These are phyloP conservation scores for Mycena indigotica DNA, from an alignment of 768 basidiomycete species.

Conservation along the genomic window DNA sequence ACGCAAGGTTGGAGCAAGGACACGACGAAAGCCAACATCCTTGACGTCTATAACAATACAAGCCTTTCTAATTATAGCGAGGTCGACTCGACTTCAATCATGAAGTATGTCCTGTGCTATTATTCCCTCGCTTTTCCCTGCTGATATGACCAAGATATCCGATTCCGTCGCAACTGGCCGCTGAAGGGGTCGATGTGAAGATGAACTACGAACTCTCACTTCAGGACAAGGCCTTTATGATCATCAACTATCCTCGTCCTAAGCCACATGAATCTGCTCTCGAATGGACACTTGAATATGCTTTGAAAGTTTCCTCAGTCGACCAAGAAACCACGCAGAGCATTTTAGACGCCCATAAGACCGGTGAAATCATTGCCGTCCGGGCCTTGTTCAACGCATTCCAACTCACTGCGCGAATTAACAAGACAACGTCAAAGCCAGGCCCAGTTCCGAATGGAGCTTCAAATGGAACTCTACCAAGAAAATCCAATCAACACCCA, in stretches of 20 bases:
- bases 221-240: conserved; percentile 13
- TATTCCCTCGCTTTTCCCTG: not conserved
- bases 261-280: not conserved
- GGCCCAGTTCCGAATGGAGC: too few relatives aligned
- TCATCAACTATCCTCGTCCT: conserved; percentile 12
- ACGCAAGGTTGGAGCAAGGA: conserved; percentile 13
- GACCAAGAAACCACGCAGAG: not conserved
- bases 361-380: not conserved
- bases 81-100: conserved; percentile 21
- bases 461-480: too few relatives aligned
- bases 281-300: conserved; percentile 13
- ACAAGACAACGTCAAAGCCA: not conserved
- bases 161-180: conserved; percentile 18
- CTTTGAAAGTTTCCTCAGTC: conserved; percentile 8
- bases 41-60: conserved; percentile 16
- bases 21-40: conserved; percentile 6
- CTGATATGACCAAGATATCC: not conserved
- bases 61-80: conserved; percentile 21
- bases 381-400: conserved; percentile 6
- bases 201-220: conserved; percentile 4
- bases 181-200: conserved; percentile 4
- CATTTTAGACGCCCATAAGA: not conserved
- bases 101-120: conserved; percentile 17
- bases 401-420: not conserved
- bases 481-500: too few relatives aligned